phyloP scores from a whole-genome alignment of 1,139 yeast genomes.

The Wickerhamomyces sp. region DNA sequence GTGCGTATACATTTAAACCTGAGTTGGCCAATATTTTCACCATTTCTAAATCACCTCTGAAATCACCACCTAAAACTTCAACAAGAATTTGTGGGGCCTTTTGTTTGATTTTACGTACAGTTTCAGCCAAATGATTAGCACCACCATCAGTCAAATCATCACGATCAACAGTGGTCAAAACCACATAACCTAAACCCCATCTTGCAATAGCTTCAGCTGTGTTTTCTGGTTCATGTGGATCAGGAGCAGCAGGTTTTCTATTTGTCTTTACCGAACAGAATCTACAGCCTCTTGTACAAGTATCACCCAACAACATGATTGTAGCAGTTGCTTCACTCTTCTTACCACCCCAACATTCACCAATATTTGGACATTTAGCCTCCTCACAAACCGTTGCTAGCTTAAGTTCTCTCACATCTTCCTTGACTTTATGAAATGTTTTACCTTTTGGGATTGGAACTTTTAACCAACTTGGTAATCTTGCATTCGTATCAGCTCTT shows the following conservation, averaged over 20 bases:
- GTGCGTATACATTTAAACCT: constrained; percentile 96
- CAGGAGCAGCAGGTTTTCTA: constrained; percentile 81
- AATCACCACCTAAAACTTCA: constrained; percentile 93
- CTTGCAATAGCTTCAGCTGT: constrained; percentile 96
- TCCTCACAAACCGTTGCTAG: constrained; percentile 97
- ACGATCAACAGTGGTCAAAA: constrained; percentile 94
- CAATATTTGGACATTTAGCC: constrained; percentile 97
- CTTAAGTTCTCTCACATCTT: constrained; percentile 83
- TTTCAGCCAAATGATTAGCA: constrained; percentile 81
- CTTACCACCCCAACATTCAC: constrained; percentile 99
- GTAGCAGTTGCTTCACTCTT: constrained; percentile 98
- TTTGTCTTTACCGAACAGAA: constrained; percentile 96
- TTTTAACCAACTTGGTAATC: constrained; percentile 86
- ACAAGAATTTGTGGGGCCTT: constrained; percentile 91
- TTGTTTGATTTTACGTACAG: constrained; percentile 76
- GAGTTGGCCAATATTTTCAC: constrained; percentile 76
- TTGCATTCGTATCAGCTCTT: constrained; percentile 37
- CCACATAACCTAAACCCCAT: constrained; percentile 99
- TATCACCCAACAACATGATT: constrained; percentile 96
- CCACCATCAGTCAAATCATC: constrained; percentile 96
- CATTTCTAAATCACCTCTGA: constrained; percentile 82
- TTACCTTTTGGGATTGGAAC: constrained; percentile 94
- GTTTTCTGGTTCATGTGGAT: constrained; percentile 95
- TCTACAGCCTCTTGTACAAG: constrained; percentile 97
- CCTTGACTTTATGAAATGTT: constrained; percentile 71